Evolutionary conservation across 2,329 filamentous ascomycete genomes (phyloP).

Genomic region (Cercospora sojina): DNA sequence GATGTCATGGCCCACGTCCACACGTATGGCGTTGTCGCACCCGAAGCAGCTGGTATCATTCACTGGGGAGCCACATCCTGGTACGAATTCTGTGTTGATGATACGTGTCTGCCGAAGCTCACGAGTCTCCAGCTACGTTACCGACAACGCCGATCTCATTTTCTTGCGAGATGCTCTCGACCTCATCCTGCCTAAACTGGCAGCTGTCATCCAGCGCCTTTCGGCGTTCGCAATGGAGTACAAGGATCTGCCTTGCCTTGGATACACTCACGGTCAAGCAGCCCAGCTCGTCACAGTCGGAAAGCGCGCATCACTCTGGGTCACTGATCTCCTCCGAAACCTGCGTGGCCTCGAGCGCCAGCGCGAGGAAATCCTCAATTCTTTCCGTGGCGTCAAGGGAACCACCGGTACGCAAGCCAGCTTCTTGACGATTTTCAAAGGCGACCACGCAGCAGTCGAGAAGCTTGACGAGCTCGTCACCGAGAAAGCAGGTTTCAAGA

Average conservation of each 20-base stretch:
- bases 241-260: conserved; percentile 70
- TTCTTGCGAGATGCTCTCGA: conserved; percentile 73
- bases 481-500: conserved; percentile 63
- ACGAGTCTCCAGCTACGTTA: conserved; percentile 51
- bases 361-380: conserved; percentile 58
- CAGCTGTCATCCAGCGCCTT: conserved; percentile 74
- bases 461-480: conserved; percentile 63
- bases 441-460: conserved; percentile 60
- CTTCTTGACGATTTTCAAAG: conserved; percentile 68
- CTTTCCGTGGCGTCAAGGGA: conserved; percentile 72
- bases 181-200: conserved; percentile 73
- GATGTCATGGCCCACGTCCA: conserved; percentile 58
- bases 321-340: conserved; percentile 73
- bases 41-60: conserved; percentile 78
- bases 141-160: conserved; percentile 76
- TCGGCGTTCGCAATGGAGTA: conserved; percentile 68
- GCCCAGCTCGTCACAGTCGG: conserved; percentile 60
- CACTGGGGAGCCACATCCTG: conserved; percentile 69
- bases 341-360: conserved; percentile 70
- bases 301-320: conserved; percentile 69
- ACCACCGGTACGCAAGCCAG: conserved; percentile 78
- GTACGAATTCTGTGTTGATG: conserved; percentile 11
- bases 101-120: not conserved
- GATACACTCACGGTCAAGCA: conserved; percentile 72
- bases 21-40: conserved; percentile 68